phyloP scores from a whole-genome alignment of 1,284 basidiomycete species.

The Albatrellus sp. region DNA sequence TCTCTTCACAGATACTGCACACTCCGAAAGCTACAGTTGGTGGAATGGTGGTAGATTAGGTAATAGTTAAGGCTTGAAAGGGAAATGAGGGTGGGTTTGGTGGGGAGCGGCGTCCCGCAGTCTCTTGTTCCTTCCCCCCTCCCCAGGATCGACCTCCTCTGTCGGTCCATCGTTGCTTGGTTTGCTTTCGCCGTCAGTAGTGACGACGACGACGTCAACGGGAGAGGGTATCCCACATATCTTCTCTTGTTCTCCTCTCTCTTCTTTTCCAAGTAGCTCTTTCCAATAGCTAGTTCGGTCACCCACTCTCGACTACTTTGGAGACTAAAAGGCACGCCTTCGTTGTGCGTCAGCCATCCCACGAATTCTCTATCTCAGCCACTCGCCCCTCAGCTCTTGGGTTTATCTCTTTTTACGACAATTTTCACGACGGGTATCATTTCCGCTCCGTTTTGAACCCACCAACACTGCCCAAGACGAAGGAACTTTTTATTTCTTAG shows the following conservation, averaged over 20 bases:
- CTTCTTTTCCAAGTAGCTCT: conserved; percentile 13
- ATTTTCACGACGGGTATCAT: conserved; percentile 31
- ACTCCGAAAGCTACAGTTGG: too few species aligned
- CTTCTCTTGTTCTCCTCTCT: conserved; percentile 20
- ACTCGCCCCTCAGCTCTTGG: conserved; percentile 17
- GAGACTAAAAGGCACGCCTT: conserved; percentile 78
- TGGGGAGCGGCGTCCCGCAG: conserved; percentile 9
- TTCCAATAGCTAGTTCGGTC: conserved; percentile 4
- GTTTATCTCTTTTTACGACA: conserved; percentile 23
- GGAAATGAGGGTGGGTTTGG: neutral
- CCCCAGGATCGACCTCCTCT: conserved; percentile 32
- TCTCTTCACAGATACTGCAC: too few species aligned
- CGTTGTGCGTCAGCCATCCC: conserved; percentile 70
- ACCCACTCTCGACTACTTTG: neutral
- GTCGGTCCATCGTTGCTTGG: conserved; percentile 25
- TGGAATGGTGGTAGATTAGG: conserved; percentile 4
- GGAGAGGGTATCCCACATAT: conserved; percentile 20
- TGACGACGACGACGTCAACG: conserved; percentile 31
- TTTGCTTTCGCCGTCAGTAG: conserved; percentile 19
- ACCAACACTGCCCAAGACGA: conserved; percentile 3
- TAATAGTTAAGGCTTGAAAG: conserved; percentile 5
- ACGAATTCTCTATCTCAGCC: conserved; percentile 23
- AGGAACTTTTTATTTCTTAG: conserved; percentile 1
- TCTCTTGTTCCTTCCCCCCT: conserved; percentile 13
- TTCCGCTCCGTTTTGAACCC: too few species aligned